Evolutionary conservation across 176 grass and related monocot genomes (phyloP).

Genomic region (Carex kokanica): DNA sequence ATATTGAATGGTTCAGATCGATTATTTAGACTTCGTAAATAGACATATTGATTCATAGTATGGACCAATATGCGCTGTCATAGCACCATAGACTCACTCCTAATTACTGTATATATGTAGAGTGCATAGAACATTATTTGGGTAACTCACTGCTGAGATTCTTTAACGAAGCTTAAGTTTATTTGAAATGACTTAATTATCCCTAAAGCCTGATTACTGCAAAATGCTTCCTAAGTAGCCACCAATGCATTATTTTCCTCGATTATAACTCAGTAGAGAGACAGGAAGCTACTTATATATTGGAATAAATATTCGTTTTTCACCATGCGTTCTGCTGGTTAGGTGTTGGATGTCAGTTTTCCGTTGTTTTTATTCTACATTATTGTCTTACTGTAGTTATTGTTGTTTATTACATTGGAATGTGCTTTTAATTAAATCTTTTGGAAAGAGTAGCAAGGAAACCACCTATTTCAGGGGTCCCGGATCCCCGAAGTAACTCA

Average conservation of each 20-base stretch:
- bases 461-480: neutral
- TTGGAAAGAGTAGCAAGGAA: neutral
- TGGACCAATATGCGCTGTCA: too few relatives aligned
- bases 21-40: too few relatives aligned
- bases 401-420: neutral
- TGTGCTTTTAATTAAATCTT: neutral
- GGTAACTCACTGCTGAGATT: neutral
- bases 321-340: neutral
- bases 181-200: neutral
- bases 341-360: neutral
- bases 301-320: neutral
- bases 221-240: neutral
- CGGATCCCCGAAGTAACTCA: too few relatives aligned
- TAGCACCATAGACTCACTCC: neutral
- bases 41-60: too few relatives aligned
- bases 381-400: neutral
- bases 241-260: neutral
- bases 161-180: neutral
- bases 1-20: too few relatives aligned
- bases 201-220: neutral
- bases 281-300: neutral
- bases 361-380: neutral
- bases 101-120: neutral
- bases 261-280: neutral
- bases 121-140: neutral